Base-by-base conservation (phyloP, 345 rosid genomes). In the Eucalyptus sp. region DNA sequence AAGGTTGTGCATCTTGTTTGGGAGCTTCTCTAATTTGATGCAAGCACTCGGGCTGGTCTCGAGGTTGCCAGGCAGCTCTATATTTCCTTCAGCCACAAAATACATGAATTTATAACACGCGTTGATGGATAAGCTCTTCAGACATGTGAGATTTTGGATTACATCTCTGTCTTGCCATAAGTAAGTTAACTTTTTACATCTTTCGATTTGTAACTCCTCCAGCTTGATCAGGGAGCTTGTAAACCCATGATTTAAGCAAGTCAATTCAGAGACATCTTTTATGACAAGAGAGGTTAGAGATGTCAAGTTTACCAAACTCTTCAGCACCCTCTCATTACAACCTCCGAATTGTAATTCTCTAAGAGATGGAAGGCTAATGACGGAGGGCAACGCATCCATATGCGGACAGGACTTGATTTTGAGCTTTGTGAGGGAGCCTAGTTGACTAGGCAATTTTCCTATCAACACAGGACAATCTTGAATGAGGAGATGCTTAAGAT, bases 41-140 rank as follows among this genome's bases (percentile, higher is more conserved):
- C 84, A 33, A 44, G 2, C 3, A 2, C 0, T 0, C 46, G 33
- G 4, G 2, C 1, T 0, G 4, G 9, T 76, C 5, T 76, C 25
- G 10, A 76, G 46, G 24, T 76, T 27, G 37, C 44, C 1, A 2
- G 24, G 84, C 37, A 44, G 5, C 17, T 76, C 24, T 76, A 31
- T 44, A 17, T 76, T 25, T 33, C 84, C 84, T 31, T 44, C 46
- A 6, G 37, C 24, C 1, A 5, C 24, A 44, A 76, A 76, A 15
- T 9, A 33, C 7, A 31, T 2, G 46, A 76, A 76, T 33, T 13
- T 5, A 6, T 8, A 5, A 76, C 84, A 76, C 0, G 0, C 0
- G 0, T 0, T 0, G 10, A 76, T 3, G 1, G 1, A 0, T 18
- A 52, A 52, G 0, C 10, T 7, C 58, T 52, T 52, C 1, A 52